Conservation (phyloP, 495 filamentous ascomycete genomes). For the Zalerion maritima region DNA sequence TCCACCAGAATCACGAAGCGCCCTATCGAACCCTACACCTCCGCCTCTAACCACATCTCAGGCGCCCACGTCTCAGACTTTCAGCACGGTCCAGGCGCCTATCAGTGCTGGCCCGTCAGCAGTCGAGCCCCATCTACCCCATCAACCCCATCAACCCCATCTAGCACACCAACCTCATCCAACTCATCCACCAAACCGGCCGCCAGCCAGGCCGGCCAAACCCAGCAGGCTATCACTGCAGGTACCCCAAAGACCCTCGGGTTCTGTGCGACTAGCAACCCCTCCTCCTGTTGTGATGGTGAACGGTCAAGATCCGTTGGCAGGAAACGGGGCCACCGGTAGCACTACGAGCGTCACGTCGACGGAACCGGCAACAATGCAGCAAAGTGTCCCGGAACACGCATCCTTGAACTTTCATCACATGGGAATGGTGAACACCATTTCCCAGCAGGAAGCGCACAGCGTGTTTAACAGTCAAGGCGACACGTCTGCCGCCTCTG, state of each 20-base stretch:
- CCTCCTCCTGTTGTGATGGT: slow-evolving; percentile 49
- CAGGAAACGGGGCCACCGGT: slow-evolving; percentile 4
- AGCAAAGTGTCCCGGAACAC: slow-evolving; percentile 8
- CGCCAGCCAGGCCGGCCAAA: slow-evolving; percentile 27
- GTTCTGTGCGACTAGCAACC: slow-evolving; percentile 62
- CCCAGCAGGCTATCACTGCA: slow-evolving; percentile 56
- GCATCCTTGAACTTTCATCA: slow-evolving; percentile 9
- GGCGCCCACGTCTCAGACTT: too few relatives aligned
- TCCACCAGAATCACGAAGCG: slow-evolving; percentile 13
- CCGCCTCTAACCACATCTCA: slow-evolving; percentile 6
- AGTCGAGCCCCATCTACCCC: too few relatives aligned
- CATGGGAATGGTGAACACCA: slow-evolving; percentile 3
- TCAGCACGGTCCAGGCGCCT: too few relatives aligned
- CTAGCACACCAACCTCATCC: slow-evolving; percentile 13
- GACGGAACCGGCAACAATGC: background rate
- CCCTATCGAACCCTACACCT: slow-evolving; percentile 14
- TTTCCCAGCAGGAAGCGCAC: slow-evolving; percentile 8
- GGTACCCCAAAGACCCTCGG: slow-evolving; percentile 61
- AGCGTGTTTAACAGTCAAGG: slow-evolving; percentile 14
- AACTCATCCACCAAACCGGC: slow-evolving; percentile 18
- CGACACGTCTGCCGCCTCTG: slow-evolving; percentile 9
- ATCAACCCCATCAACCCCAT: slow-evolving; percentile 12
- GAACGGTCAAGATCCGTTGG: slow-evolving; percentile 38
- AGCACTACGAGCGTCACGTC: slow-evolving; percentile 4
- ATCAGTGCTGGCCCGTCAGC: too few relatives aligned